Conservation (phyloP, 2,329 filamentous ascomycete species). For the Exophiala bonariae region DNA sequence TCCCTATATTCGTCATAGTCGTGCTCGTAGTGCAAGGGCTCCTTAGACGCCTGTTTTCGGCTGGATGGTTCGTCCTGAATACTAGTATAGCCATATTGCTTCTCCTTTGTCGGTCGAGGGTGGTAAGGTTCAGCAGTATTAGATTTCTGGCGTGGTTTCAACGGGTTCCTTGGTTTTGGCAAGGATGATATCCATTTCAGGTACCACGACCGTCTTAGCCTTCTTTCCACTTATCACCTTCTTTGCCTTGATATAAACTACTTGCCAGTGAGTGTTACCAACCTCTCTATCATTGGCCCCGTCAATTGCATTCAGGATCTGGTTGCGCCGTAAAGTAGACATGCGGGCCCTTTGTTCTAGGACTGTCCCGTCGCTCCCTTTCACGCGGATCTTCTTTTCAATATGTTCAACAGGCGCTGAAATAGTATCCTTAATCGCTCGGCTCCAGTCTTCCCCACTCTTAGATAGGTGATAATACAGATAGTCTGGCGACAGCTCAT, state of each 20-base stretch:
- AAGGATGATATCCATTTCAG: constrained; percentile 25
- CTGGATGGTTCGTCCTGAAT: too few relatives aligned
- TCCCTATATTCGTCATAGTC: too few relatives aligned
- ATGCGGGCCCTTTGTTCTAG: constrained; percentile 20
- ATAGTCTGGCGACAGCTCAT: constrained; percentile 15
- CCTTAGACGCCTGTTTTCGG: too few relatives aligned
- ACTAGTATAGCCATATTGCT: too few relatives aligned
- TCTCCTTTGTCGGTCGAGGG: constrained; percentile 9
- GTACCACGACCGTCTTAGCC: constrained; percentile 12
- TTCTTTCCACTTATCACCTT: constrained; percentile 8
- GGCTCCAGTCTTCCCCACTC: constrained; percentile 19
- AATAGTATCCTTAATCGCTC: constrained; percentile 13
- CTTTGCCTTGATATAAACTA: constrained; percentile 21
- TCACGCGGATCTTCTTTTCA: constrained; percentile 17
- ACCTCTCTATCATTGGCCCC: constrained; percentile 16
- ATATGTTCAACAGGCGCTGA: constrained; percentile 17
- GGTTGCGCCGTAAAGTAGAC: constrained; percentile 17
- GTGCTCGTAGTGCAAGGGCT: too few relatives aligned
- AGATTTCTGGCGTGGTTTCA: constrained; percentile 11
- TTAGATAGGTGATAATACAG: constrained; percentile 20
- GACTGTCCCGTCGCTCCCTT: constrained; percentile 15
- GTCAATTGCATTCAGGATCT: constrained; percentile 14
- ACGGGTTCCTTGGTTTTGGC: constrained; percentile 8
- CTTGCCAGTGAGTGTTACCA: constrained; percentile 18
- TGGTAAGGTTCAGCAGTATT: constrained; percentile 7